Conservation (phyloP, 176 grass and related monocot species). For the Lolium rigidum region DNA sequence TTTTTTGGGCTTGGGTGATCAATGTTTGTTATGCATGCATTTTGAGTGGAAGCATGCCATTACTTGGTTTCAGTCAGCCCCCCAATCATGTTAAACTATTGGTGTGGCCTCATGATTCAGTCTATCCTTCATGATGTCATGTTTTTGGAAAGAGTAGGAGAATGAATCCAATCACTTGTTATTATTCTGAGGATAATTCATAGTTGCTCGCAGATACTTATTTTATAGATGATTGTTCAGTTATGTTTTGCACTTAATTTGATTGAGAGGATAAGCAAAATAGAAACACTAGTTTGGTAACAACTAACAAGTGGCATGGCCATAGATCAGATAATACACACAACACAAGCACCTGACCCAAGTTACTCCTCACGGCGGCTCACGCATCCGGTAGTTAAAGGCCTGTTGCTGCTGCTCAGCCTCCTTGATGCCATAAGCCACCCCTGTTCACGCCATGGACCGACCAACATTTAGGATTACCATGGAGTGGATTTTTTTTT, state of each 20-base stretch:
- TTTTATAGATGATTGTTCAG: not conserved
- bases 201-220: not conserved
- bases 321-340: not conserved
- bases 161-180: not conserved
- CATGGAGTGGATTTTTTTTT: not conserved
- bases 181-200: slow-evolving; percentile 13
- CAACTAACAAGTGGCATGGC: not conserved
- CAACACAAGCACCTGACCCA: slow-evolving; percentile 10
- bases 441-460: not conserved
- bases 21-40: not conserved
- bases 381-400: not conserved
- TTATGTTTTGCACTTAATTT: not conserved
- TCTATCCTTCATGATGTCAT: not conserved
- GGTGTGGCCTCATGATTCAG: not conserved
- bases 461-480: slow-evolving; percentile 19
- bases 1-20: not conserved
- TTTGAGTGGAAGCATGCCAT: slow-evolving; percentile 10
- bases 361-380: not conserved
- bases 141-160: not conserved
- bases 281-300: slow-evolving; percentile 7
- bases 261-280: not conserved
- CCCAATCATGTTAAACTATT: not conserved
- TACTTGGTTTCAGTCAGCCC: not conserved
- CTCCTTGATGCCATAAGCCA: not conserved
- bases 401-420: not conserved